Base-by-base conservation (phyloP, 768 basidiomycete genomes). In the Polyporus arcularius region DNA sequence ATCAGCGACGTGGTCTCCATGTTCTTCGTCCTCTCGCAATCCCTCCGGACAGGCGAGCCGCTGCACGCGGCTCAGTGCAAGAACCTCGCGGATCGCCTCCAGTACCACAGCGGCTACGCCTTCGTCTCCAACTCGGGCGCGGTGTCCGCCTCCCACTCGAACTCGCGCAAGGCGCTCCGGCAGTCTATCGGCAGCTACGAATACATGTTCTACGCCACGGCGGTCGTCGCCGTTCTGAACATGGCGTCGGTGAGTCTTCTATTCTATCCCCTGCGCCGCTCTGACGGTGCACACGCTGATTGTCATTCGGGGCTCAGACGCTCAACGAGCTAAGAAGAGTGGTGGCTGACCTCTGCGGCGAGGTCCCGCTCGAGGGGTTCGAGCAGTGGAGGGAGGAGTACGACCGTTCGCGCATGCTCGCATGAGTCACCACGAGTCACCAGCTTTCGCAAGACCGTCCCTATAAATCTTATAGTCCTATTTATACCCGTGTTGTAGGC, bases 11-110 rank as follows among this genome's bases (percentile, higher is more conserved):
- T 82, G 8, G 75, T 82, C 60, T 71, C 80, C 0, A 71, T 73
- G 7, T 80, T 82, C 63, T 62, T 74, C 7, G 68, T 82, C 18
- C 71, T 82, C 56, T 73, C 80, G 0, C 78, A 80, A 53, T 75
- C 79, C 0, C 75, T 84, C 15, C 75, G 76, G 12, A 79, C 74
- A 1, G 80, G 76, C 30, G 76, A 79, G 40, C 79, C 82, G 0
- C 68, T 83, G 42, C 80, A 78, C 35, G 66, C 77, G 47, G 76
- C 79, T 1, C 73, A 80, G 11, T 78, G 76, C 16, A 70, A 69
- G 28, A 76, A 71, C 30, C 72, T 84, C 26, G 65, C 80, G 26
- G 81, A 82, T 49, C 70, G 80, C 18, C 70, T 82, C 2, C 70
- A 81, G 53, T 81, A 82, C 66, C 82, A 82, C 67, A 68, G 71